Conservation (phyloP, 345 rosid species). For the Arabis hirsuta region DNA sequence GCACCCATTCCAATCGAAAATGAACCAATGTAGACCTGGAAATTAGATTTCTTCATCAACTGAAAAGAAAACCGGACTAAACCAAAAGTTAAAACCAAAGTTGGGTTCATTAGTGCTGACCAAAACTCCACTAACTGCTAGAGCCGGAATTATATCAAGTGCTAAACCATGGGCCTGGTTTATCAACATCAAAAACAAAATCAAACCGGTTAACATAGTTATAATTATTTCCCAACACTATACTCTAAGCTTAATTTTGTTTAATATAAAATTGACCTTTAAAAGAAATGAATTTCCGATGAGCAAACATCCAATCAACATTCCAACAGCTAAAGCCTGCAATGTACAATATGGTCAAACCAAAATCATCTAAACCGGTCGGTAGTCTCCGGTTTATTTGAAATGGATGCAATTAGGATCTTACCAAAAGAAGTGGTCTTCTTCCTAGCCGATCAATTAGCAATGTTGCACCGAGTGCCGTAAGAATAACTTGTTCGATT, state of each 20-base stretch:
- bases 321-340: conserved; percentile 54
- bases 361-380: background rate
- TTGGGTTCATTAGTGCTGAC: conserved; percentile 36
- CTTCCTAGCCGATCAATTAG: conserved; percentile 55
- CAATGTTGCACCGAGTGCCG: conserved; percentile 46
- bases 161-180: conserved; percentile 47
- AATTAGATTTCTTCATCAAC: background rate
- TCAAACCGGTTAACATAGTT: background rate
- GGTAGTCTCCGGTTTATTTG: background rate
- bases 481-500: conserved; percentile 47
- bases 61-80: background rate
- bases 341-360: conserved; percentile 13
- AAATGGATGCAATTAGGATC: background rate
- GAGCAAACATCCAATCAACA: conserved; percentile 45
- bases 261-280: conserved; percentile 36
- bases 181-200: conserved; percentile 5
- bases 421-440: conserved; percentile 54
- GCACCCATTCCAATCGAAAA: conserved; percentile 59
- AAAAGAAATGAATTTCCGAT: conserved; percentile 51
- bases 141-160: conserved; percentile 40
- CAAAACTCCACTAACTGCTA: conserved; percentile 53
- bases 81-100: conserved; percentile 5
- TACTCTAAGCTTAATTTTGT: background rate
- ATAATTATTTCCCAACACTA: background rate
- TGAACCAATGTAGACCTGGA: conserved; percentile 47